A percentile compares a stretch with the other conserved stretches of the same genome.
phyloP scores from a whole-genome alignment of 345 rosid species.

The Hibiscus trionum region DNA sequence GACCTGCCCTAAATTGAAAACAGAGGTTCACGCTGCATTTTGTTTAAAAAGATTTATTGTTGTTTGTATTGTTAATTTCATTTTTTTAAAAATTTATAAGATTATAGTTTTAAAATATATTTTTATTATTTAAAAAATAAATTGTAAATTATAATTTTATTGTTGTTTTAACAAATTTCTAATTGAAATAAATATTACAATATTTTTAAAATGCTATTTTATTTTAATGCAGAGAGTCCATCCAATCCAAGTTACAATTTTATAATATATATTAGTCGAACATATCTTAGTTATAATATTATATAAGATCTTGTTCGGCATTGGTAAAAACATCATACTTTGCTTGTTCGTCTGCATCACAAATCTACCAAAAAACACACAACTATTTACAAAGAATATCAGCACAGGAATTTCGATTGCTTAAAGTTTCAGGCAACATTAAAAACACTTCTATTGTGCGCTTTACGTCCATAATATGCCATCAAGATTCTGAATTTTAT shows the following conservation, averaged over 20 bases:
- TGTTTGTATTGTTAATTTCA: too few relatives aligned
- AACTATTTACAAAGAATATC: background rate
- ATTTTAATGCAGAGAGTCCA: background rate
- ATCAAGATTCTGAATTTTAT: too few relatives aligned
- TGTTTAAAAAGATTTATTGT: too few relatives aligned
- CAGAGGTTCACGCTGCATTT: slow-evolving; percentile 28
- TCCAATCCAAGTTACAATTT: background rate
- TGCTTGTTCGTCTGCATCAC: background rate
- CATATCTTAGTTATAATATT: background rate
- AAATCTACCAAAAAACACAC: background rate
- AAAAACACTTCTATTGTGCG: too few relatives aligned
- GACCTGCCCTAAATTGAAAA: slow-evolving; percentile 46
- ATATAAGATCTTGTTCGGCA: background rate
- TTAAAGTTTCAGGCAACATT: background rate
- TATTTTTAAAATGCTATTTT: background rate
- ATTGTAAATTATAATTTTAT: too few relatives aligned
- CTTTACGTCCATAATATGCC: too few relatives aligned
- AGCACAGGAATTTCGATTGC: background rate
- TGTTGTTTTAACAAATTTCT: too few relatives aligned
- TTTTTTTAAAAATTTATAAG: too few relatives aligned
- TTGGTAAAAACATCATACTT: background rate
- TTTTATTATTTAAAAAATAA: too few relatives aligned
- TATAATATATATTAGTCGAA: background rate
- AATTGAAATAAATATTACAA: too few relatives aligned
- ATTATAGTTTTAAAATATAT: too few relatives aligned